phyloP scores from a whole-genome alignment of 805 yeast species.

The Metschnikowia dekortorum region DNA sequence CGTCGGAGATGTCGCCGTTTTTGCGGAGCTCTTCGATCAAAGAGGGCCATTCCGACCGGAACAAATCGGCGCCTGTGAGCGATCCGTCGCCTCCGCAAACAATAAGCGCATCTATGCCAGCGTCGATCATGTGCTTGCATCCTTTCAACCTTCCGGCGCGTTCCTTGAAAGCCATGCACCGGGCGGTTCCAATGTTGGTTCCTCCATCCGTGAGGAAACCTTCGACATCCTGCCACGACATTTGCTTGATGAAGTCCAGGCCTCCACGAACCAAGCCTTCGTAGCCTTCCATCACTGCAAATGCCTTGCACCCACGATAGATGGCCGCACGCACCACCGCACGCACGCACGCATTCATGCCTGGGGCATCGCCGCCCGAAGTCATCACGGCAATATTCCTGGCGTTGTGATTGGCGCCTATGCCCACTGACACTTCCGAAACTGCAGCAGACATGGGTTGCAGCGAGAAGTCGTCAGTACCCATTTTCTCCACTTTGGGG shows the following conservation, averaged over 20 bases:
- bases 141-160: slow-evolving; percentile 61
- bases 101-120: slow-evolving; percentile 73
- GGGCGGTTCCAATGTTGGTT: slow-evolving; percentile 74
- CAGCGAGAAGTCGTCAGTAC: neutral
- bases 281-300: slow-evolving; percentile 70
- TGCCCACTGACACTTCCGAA: slow-evolving; percentile 6
- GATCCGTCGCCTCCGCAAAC: slow-evolving; percentile 87
- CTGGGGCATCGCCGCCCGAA: slow-evolving; percentile 80
- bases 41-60: slow-evolving; percentile 75
- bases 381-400: slow-evolving; percentile 72
- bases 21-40: slow-evolving; percentile 53
- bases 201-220: slow-evolving; percentile 72
- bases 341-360: slow-evolving; percentile 74
- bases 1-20: slow-evolving; percentile 41
- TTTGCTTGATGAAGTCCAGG: slow-evolving; percentile 46
- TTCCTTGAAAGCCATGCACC: slow-evolving; percentile 65
- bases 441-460: slow-evolving; percentile 10
- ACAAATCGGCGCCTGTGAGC: slow-evolving; percentile 75
- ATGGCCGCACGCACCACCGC: slow-evolving; percentile 71
- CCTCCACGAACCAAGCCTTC: slow-evolving; percentile 71
- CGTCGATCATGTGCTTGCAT: slow-evolving; percentile 59
- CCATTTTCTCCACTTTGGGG: slow-evolving; percentile 37
- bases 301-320: slow-evolving; percentile 59
- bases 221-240: slow-evolving; percentile 71
- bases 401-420: neutral